Conservation (phyloP, 2,329 filamentous ascomycete genomes). For the Fusarium tjaetaba region DNA sequence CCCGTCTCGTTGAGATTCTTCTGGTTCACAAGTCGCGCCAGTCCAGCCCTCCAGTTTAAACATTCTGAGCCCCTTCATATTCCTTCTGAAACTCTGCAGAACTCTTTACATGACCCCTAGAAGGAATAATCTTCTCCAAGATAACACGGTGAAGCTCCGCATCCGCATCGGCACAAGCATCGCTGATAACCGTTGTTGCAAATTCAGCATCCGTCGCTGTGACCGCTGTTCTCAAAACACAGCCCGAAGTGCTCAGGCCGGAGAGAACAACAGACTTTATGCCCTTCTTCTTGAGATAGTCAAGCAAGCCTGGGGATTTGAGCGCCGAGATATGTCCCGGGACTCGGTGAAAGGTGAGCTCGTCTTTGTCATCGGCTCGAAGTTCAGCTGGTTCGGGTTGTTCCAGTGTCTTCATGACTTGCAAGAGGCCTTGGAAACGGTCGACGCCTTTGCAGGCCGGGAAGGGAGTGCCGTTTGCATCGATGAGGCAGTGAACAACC, state of each 20-base stretch:
- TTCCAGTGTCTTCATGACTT: neutral
- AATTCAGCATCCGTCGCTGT: conserved; percentile 3
- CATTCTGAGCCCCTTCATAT: neutral
- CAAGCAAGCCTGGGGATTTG: neutral
- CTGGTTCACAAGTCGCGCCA: fast-evolving
- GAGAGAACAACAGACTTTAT: neutral
- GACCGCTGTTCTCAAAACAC: neutral
- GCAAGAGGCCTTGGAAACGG: neutral
- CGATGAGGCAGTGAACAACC: neutral
- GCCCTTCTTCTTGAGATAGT: neutral
- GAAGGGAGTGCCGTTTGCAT: neutral
- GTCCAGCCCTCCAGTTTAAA: neutral
- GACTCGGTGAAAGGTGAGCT: neutral
- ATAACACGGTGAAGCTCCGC: neutral
- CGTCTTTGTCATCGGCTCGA: neutral
- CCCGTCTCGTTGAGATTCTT: neutral
- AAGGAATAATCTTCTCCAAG: neutral
- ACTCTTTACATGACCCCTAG: neutral
- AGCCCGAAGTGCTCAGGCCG: neutral
- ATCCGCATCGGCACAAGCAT: conserved; percentile 1
- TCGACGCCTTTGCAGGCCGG: neutral
- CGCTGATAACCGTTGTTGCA: neutral
- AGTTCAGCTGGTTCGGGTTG: conserved; percentile 2
- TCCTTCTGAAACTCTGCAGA: neutral
- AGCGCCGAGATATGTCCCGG: neutral